Percentiles rank a stretch among this genome's conserved stretches.
Evolutionary conservation across 352 stramenopile species (phyloP).

Genomic region (Phytopythium kandeliae): DNA sequence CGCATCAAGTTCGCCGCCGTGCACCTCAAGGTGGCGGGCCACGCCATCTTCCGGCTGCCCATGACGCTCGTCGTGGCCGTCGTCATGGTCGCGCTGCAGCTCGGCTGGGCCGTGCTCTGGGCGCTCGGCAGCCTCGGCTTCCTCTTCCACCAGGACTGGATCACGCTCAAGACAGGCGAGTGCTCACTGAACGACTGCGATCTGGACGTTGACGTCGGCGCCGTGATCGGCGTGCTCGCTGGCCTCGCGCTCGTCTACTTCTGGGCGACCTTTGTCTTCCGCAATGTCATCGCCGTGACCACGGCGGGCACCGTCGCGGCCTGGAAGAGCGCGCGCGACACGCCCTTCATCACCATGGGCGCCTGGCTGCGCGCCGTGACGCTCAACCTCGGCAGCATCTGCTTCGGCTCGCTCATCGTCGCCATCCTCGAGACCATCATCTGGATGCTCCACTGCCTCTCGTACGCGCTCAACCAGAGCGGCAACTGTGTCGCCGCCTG

Average conservation of each 20-base stretch:
- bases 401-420: slow-evolving; percentile 84
- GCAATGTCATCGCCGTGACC: slow-evolving; percentile 81
- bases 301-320: slow-evolving; percentile 78
- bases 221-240: slow-evolving; percentile 39
- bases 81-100: slow-evolving; percentile 60
- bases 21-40: slow-evolving; percentile 77
- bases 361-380: slow-evolving; percentile 60
- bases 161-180: slow-evolving; percentile 18
- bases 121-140: slow-evolving; percentile 58
- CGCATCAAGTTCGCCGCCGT: slow-evolving; percentile 70
- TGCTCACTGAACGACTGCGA: no score
- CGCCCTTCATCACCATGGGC: no score
- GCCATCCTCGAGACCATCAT: slow-evolving; percentile 64
- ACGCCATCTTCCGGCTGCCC: slow-evolving; percentile 65
- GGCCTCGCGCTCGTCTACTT: slow-evolving; percentile 73
- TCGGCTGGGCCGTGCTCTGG: slow-evolving; percentile 77
- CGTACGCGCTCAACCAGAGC: slow-evolving; percentile 26
- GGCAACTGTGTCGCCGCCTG: slow-evolving; percentile 54
- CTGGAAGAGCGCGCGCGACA: slow-evolving; percentile 61
- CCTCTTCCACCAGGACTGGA: slow-evolving; percentile 46
- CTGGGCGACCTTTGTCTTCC: slow-evolving; percentile 66
- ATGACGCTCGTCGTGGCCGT: slow-evolving; percentile 68
- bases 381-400: slow-evolving; percentile 76
- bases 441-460: slow-evolving; percentile 35
- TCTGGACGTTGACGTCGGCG: slow-evolving; percentile 23